These are phyloP conservation scores for Gynochthodes officinalis DNA, from an alignment of 257 asterid genomes.

Conservation along the genomic window DNA sequence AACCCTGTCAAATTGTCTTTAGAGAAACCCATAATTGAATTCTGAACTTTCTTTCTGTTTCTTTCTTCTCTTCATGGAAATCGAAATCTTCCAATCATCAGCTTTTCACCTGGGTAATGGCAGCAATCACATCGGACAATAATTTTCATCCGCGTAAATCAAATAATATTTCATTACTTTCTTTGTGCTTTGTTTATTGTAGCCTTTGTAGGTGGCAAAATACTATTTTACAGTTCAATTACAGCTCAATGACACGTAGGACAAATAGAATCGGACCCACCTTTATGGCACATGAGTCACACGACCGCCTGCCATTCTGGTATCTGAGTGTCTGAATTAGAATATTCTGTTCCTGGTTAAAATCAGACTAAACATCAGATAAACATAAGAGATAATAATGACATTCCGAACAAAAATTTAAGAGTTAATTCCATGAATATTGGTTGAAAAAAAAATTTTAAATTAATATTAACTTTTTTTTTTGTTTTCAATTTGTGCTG, in stretches of 20 bases:
- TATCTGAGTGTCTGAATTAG: not conserved
- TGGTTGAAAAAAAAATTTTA: too few relatives aligned
- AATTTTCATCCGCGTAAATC: not conserved
- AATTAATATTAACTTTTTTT: too few relatives aligned
- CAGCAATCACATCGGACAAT: slow-evolving; percentile 2
- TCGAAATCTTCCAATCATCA: slow-evolving; percentile 8
- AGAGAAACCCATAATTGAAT: slow-evolving; percentile 43
- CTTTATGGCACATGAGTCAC: not conserved
- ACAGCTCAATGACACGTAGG: not conserved
- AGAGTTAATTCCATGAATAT: too few relatives aligned
- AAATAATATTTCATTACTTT: not conserved
- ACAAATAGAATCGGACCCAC: not conserved
- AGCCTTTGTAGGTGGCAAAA: not conserved
- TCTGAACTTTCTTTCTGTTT: slow-evolving; percentile 2
- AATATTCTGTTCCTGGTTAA: not conserved
- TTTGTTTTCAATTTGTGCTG: too few relatives aligned
- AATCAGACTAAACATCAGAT: too few relatives aligned
- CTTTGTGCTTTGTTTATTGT: not conserved
- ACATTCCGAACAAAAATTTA: too few relatives aligned
- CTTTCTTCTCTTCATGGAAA: slow-evolving; percentile 16
- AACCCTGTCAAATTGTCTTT: slow-evolving; percentile 63
- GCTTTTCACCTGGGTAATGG: not conserved
- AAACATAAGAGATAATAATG: too few relatives aligned
- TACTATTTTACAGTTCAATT: not conserved
- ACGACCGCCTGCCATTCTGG: not conserved